These are phyloP conservation scores for Sparassis latifolia DNA, from an alignment of 1,284 basidiomycete genomes.

Conservation along the genomic window DNA sequence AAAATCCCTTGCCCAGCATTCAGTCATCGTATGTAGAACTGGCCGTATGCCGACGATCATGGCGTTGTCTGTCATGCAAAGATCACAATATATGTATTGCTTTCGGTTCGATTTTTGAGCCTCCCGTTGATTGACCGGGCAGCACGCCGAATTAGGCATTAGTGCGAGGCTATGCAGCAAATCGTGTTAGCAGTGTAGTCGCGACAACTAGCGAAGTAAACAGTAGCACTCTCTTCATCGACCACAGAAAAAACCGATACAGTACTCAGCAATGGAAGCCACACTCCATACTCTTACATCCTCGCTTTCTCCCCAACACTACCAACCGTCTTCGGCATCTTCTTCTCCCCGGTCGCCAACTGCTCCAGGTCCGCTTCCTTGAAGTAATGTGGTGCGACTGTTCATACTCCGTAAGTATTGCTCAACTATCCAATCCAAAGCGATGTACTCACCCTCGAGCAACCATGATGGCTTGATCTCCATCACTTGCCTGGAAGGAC, in stretches of 20 bases:
- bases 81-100: no score
- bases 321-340: constrained; percentile 76
- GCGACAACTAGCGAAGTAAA: no score
- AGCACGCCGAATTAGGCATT: no score
- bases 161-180: no score
- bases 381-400: constrained; percentile 93
- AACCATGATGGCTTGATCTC: constrained; percentile 95
- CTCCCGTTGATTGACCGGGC: no score
- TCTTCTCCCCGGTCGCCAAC: constrained; percentile 75
- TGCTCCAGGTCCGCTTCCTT: constrained; percentile 85
- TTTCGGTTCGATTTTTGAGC: no score
- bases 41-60: no score
- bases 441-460: constrained; percentile 64
- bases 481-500: constrained; percentile 79
- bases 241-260: not conserved
- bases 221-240: no score
- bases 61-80: no score
- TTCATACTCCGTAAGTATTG: not conserved
- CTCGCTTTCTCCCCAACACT: constrained; percentile 15
- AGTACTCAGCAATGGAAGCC: not conserved
- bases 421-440: not conserved
- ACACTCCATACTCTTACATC: not conserved
- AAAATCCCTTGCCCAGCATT: no score
- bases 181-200: no score
- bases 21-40: no score